Evolutionary conservation across 1,284 basidiomycete species (phyloP).

Genomic region (Malassezia brasiliensis): DNA sequence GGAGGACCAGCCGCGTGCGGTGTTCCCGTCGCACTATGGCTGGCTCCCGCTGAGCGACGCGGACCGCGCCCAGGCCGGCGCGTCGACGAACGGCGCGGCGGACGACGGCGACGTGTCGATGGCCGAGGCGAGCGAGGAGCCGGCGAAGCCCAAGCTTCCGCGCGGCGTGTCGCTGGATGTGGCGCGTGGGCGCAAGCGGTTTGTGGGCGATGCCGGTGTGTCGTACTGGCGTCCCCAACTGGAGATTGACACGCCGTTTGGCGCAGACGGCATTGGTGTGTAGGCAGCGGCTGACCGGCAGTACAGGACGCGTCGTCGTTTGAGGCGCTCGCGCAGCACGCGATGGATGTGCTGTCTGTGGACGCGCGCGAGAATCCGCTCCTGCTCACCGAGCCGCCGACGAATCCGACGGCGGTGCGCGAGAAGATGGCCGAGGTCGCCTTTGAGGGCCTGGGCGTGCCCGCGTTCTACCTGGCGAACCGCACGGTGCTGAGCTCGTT

Average conservation of each 20-base stretch:
- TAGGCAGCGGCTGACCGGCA: background rate
- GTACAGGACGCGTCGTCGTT: slow-evolving; percentile 25
- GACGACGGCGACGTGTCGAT: slow-evolving; percentile 19
- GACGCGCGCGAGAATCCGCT: slow-evolving; percentile 69
- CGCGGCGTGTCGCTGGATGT: slow-evolving; percentile 25
- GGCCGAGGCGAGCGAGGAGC: slow-evolving; percentile 4
- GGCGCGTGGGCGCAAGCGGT: slow-evolving; percentile 56
- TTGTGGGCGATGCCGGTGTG: slow-evolving; percentile 80
- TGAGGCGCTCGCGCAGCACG: slow-evolving; percentile 22
- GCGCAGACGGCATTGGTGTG: slow-evolving; percentile 60
- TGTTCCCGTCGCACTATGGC: slow-evolving; percentile 82
- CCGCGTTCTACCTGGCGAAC: slow-evolving; percentile 94
- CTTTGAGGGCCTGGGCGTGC: slow-evolving; percentile 88
- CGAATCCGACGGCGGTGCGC: slow-evolving; percentile 81
- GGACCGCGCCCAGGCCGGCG: slow-evolving; percentile 26
- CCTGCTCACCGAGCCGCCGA: slow-evolving; percentile 86
- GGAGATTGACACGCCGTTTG: slow-evolving; percentile 73
- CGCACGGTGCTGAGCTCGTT: slow-evolving; percentile 95
- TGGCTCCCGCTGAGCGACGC: slow-evolving; percentile 54
- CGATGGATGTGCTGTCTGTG: slow-evolving; percentile 25
- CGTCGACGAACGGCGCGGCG: background rate
- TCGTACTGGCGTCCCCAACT: slow-evolving; percentile 82
- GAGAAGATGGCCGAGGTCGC: slow-evolving; percentile 91
- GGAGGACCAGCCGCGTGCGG: slow-evolving; percentile 86
- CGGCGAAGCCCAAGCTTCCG: background rate